Conservation (phyloP, 2,329 filamentous ascomycete genomes). For the Aspergillus clavatus region DNA sequence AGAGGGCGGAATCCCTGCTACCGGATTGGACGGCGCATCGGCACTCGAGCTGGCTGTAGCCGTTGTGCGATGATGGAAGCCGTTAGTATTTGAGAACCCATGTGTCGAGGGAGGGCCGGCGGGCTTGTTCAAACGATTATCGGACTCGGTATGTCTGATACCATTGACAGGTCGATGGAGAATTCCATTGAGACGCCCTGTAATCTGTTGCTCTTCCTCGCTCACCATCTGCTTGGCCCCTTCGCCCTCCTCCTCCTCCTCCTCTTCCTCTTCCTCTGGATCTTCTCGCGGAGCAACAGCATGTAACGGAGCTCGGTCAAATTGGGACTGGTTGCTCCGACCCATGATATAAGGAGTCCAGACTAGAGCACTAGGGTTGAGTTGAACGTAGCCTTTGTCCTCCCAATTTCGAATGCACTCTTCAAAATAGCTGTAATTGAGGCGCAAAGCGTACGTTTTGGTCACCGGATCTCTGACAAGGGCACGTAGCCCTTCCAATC, state of each 20-base stretch:
- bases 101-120: conserved; percentile 36
- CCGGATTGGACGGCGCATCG: conserved; percentile 23
- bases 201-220: conserved; percentile 13
- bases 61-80: conserved; percentile 20
- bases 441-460: conserved; percentile 79
- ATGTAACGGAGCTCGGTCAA: conserved; percentile 77
- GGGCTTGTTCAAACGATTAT: conserved; percentile 20
- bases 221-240: conserved; percentile 19
- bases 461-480: conserved; percentile 86
- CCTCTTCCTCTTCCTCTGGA: conserved; percentile 52
- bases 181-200: conserved; percentile 9
- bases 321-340: conserved; percentile 72
- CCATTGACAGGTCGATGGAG: conserved; percentile 15
- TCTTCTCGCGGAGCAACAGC: conserved; percentile 81
- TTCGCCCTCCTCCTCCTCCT: conserved; percentile 32
- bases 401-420: conserved; percentile 89
- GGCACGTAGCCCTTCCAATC: conserved; percentile 81
- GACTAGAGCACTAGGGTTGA: conserved; percentile 73
- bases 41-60: conserved; percentile 12
- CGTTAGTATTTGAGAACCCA: conserved; percentile 24
- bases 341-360: conserved; percentile 99
- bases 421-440: conserved; percentile 79
- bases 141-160: conserved; percentile 4
- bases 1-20: conserved; percentile 37
- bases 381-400: conserved; percentile 76